Evolutionary conservation across 2,329 filamentous ascomycete genomes (phyloP).

Genomic region (Cladosporium sphaerospermum): DNA sequence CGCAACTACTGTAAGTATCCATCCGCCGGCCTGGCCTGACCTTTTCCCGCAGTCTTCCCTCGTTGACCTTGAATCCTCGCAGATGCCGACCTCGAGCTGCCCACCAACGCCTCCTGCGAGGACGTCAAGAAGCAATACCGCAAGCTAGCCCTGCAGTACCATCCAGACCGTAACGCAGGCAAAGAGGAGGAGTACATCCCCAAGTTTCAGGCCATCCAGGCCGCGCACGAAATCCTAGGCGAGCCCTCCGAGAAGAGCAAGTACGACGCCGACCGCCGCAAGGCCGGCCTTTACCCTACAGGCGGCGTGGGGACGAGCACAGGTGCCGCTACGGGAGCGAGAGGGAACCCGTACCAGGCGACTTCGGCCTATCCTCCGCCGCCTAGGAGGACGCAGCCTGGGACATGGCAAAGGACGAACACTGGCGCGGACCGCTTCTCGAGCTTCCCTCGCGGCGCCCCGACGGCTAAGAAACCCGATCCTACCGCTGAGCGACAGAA

Average conservation of each 20-base stretch:
- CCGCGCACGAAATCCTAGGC: conserved; percentile 71
- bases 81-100: conserved; percentile 70
- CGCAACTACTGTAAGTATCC: conserved; percentile 57
- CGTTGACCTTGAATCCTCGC: not conserved
- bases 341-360: conserved; percentile 35
- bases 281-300: conserved; percentile 36
- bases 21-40: not conserved
- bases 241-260: conserved; percentile 53
- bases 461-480: conserved; percentile 28
- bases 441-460: conserved; percentile 32
- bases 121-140: conserved; percentile 84
- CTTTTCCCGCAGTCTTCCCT: not conserved
- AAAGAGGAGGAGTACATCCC: conserved; percentile 71
- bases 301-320: not conserved
- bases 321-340: conserved; percentile 17
- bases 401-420: conserved; percentile 25
- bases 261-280: conserved; percentile 57
- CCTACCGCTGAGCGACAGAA: conserved; percentile 37
- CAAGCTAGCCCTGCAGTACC: conserved; percentile 77
- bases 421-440: conserved; percentile 41
- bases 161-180: conserved; percentile 84
- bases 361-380: conserved; percentile 39
- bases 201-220: conserved; percentile 80
- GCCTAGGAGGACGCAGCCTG: conserved; percentile 37
- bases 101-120: conserved; percentile 58